A percentile compares a stretch with the other conserved stretches of the same genome.
These are phyloP conservation scores for Scheffersomyces amazonensis DNA, from an alignment of 805 yeast genomes.

Conservation along the genomic window DNA sequence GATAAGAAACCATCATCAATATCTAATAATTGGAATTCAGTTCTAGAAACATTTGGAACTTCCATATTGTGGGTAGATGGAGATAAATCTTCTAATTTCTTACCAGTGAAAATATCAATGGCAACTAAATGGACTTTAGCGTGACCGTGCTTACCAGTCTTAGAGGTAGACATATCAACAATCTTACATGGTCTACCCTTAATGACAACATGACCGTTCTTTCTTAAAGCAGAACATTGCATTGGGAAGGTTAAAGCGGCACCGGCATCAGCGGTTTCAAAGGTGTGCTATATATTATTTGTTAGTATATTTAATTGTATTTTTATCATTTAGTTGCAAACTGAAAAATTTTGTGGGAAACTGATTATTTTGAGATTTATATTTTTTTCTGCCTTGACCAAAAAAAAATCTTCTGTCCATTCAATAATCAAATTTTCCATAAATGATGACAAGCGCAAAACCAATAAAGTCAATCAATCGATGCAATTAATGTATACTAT, in stretches of 20 bases:
- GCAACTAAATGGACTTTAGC: constrained; percentile 99
- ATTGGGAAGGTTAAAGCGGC: constrained; percentile 97
- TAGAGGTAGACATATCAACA: constrained; percentile 99
- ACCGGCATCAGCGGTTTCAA: constrained; percentile 98
- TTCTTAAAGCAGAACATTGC: constrained; percentile 99
- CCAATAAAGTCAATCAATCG: too few relatives aligned
- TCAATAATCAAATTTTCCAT: too few relatives aligned
- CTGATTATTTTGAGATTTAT: too few relatives aligned
- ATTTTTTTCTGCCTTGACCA: too few relatives aligned
- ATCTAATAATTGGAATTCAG: constrained; percentile 95
- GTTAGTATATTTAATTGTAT: constrained; percentile 18
- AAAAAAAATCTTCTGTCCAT: too few relatives aligned
- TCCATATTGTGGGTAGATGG: constrained; percentile 99
- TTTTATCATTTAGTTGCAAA: neutral
- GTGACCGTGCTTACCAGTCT: constrained; percentile 99
- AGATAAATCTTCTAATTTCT: constrained; percentile 99
- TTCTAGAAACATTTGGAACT: constrained; percentile 96
- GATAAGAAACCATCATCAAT: constrained; percentile 97
- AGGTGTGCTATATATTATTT: constrained; percentile 62
- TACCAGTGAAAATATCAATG: constrained; percentile 97
- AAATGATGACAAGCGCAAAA: too few relatives aligned
- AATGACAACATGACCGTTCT: constrained; percentile 98
- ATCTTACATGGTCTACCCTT: constrained; percentile 99
- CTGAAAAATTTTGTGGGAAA: neutral
- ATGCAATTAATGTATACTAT: too few relatives aligned